Conservation (phyloP, 768 basidiomycete genomes). For the Saitozyma podzolica region DNA sequence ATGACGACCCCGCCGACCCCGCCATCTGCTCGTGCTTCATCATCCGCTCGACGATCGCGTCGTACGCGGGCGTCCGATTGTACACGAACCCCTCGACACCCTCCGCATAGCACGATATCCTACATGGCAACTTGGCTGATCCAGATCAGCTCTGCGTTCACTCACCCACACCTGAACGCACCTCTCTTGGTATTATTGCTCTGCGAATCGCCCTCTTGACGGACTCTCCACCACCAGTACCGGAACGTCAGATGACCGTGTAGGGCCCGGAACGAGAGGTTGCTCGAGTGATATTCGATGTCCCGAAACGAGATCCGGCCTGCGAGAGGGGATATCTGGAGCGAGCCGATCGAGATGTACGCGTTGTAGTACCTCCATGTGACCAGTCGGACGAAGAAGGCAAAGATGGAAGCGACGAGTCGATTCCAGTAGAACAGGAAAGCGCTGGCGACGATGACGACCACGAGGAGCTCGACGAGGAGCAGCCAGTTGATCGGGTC, state of each 20-base stretch:
- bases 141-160: constrained; percentile 5
- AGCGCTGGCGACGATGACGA: constrained; percentile 53
- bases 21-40: constrained; percentile 54
- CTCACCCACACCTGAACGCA: constrained; percentile 12
- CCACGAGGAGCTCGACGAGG: constrained; percentile 44
- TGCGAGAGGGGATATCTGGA: constrained; percentile 83
- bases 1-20: not conserved
- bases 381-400: constrained; percentile 65
- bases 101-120: constrained; percentile 74
- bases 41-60: constrained; percentile 79
- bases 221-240: constrained; percentile 84
- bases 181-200: constrained; percentile 28
- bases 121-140: constrained; percentile 61
- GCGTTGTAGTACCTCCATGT: constrained; percentile 76
- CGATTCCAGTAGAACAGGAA: constrained; percentile 91
- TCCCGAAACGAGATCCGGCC: constrained; percentile 88
- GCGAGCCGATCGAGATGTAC: constrained; percentile 85
- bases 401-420: constrained; percentile 68
- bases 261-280: constrained; percentile 79
- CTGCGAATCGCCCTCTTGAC: constrained; percentile 59
- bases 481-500: constrained; percentile 43
- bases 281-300: constrained; percentile 83
- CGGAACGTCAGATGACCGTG: constrained; percentile 88
- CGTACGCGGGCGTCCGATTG: constrained; percentile 85
- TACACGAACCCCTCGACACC: constrained; percentile 93